Evolutionary conservation across 331 rosid genomes (phyloP), one percentile per base, ranked within the genome.

Genomic region (Phaseolus coccineus): DNA sequence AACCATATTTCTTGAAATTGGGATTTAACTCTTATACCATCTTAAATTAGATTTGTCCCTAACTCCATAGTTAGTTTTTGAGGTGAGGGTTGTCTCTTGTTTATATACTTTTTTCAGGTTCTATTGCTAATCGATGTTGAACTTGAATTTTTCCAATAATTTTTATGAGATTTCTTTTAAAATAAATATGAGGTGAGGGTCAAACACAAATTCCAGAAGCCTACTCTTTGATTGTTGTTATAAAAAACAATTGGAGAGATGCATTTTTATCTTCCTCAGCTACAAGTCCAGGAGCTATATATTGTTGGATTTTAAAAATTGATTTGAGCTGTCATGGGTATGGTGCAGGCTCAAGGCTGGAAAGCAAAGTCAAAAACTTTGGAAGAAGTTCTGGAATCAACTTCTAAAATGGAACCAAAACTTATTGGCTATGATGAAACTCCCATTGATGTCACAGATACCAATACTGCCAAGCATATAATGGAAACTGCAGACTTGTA

Each of bases 351-450:
- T 77, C 77, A 87, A 76, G 99, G 96, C 75, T 84, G 79, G 82
- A 80, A 53, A 71, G 76, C 80, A 1, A 90, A 84, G 91, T 72
- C 88, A 33, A 95, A 83, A 40, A 37, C 97, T 68, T 88, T 93
- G 87, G 96, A 93, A 84, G 90, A 93, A 68, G 87, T 89, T 77
- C 76, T 96, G 61, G 84, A 87, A 77, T 82, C 96, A 75, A 87
- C 89, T 85, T 6, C 9, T 53, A 90, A 83, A 90, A 77, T 27
- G 86, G 89, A 89, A 82, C 90, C 97, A 19, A 82, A 85, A 81
- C 92, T 96, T 69, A 87, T 96, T 40, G 99, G 98, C 81, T 96
- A 84, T 82, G 85, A 96, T 77, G 99, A 95, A 85, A 78, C 78
- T 24, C 97, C 97, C 46, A 53, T 85, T 39, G 88, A 82, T 86